Percentiles rank a stretch among this genome's conserved stretches.
Evolutionary conservation across 208 protist species (phyloP).

Genomic region (Leptomonas seymouri): DNA sequence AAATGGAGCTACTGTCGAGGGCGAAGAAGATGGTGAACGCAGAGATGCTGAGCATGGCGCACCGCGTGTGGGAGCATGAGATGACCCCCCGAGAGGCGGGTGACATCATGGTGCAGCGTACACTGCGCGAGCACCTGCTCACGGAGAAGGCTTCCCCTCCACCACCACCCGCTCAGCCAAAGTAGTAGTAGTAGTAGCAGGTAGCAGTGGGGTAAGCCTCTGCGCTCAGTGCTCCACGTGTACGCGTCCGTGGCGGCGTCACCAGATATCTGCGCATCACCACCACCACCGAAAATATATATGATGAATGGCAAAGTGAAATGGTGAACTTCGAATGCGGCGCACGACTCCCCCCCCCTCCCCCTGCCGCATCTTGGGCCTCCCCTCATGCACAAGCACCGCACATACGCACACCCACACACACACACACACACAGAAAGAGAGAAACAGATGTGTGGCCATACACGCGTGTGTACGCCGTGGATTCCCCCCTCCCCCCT

Average conservation of each 20-base stretch:
- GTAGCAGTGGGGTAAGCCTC: too few species aligned
- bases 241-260: too few species aligned
- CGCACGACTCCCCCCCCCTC: too few species aligned
- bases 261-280: too few species aligned
- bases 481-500: too few species aligned
- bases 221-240: background rate
- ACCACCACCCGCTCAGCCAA: background rate
- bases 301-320: too few species aligned
- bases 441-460: too few species aligned
- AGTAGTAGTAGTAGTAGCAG: constrained; percentile 4
- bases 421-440: constrained; percentile 1
- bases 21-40: constrained; percentile 39
- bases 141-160: background rate
- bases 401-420: background rate
- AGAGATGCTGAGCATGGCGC: constrained; percentile 36
- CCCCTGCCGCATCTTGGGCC: too few species aligned
- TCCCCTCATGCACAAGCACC: too few species aligned
- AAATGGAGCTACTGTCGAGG: constrained; percentile 47
- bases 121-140: constrained; percentile 28
- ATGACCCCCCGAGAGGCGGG: constrained; percentile 49
- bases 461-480: too few species aligned
- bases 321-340: too few species aligned
- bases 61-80: constrained; percentile 39
- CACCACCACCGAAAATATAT: too few species aligned
- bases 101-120: constrained; percentile 37